These are phyloP conservation scores for Arthrobotrys musiformis DNA, from an alignment of 2,329 filamentous ascomycete genomes.

Conservation along the genomic window DNA sequence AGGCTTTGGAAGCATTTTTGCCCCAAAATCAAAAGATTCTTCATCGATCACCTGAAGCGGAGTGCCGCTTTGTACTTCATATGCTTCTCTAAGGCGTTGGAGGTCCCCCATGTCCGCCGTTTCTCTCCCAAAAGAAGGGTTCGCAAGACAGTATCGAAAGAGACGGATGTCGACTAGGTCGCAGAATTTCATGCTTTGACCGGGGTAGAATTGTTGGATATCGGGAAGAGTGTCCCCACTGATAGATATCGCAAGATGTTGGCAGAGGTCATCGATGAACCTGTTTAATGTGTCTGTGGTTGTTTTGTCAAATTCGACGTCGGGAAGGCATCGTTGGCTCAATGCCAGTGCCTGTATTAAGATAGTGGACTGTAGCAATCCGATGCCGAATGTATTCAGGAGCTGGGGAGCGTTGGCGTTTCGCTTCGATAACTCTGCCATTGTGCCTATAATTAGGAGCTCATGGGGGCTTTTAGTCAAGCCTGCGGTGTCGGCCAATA, in stretches of 20 bases:
- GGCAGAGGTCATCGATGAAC: conserved; percentile 26
- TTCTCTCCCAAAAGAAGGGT: neutral
- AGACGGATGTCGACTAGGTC: conserved; percentile 38
- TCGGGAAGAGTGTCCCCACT: neutral
- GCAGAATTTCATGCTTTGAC: conserved; percentile 1
- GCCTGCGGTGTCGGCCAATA: neutral
- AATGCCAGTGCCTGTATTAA: conserved; percentile 8
- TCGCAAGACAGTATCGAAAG: conserved; percentile 42
- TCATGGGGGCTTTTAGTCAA: conserved; percentile 23
- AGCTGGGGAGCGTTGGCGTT: neutral
- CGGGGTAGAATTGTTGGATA: neutral
- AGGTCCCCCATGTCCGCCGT: neutral
- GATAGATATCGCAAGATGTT: conserved; percentile 15
- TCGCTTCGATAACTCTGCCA: conserved; percentile 1
- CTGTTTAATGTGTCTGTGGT: neutral
- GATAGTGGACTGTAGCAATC: conserved; percentile 10
- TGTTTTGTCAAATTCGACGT: conserved; percentile 4
- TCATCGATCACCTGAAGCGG: neutral
- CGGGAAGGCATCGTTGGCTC: conserved; percentile 11
- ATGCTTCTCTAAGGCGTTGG: conserved; percentile 7
- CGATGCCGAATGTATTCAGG: conserved; percentile 16
- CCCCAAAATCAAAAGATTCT: neutral
- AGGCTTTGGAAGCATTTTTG: neutral
- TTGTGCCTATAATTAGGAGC: neutral
- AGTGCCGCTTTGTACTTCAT: conserved; percentile 8